Percentiles rank a stretch among this genome's conserved stretches.
These are phyloP conservation scores for Mycena chlorophos DNA, from an alignment of 768 basidiomycete species.

Conservation along the genomic window DNA sequence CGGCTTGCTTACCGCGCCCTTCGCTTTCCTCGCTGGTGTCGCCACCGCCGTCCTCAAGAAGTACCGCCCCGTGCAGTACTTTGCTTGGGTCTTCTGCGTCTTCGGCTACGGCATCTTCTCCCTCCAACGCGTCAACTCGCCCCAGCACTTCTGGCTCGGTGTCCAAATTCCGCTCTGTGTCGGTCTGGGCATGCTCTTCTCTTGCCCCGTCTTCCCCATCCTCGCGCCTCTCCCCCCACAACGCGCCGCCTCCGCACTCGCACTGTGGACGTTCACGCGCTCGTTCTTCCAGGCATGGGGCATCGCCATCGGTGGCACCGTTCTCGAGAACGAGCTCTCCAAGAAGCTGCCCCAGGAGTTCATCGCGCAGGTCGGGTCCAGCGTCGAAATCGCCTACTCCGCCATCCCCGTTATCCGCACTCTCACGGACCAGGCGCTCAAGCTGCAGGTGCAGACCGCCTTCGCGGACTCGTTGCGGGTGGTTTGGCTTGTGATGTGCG, in stretches of 20 bases:
- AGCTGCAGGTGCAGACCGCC: constrained; percentile 38
- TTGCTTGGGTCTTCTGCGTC: constrained; percentile 38
- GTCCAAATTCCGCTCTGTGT: constrained; percentile 25
- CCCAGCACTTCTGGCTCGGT: constrained; percentile 27
- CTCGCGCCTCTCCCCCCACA: constrained; percentile 37
- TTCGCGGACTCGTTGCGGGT: constrained; percentile 40
- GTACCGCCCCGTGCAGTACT: constrained; percentile 35
- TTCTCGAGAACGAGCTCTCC: constrained; percentile 44
- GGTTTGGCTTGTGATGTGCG: constrained; percentile 46
- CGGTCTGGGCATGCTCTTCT: constrained; percentile 10
- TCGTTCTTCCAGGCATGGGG: constrained; percentile 29
- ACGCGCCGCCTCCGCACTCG: constrained; percentile 38
- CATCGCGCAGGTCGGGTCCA: constrained; percentile 10
- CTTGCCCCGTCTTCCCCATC: constrained; percentile 36
- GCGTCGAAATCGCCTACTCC: constrained; percentile 16
- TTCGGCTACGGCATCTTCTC: constrained; percentile 39
- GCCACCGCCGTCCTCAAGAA: constrained; percentile 28
- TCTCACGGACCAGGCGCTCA: constrained; percentile 20
- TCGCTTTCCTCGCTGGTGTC: constrained; percentile 38
- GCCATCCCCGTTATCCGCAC: constrained; percentile 23
- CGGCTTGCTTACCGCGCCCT: constrained; percentile 39
- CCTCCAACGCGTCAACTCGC: constrained; percentile 24
- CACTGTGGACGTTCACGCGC: constrained; percentile 35
- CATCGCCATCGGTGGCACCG: constrained; percentile 24
- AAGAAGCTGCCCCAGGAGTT: constrained; percentile 18